Base-by-base conservation (phyloP, 768 basidiomycete genomes). In the Leccinum variicolor region DNA sequence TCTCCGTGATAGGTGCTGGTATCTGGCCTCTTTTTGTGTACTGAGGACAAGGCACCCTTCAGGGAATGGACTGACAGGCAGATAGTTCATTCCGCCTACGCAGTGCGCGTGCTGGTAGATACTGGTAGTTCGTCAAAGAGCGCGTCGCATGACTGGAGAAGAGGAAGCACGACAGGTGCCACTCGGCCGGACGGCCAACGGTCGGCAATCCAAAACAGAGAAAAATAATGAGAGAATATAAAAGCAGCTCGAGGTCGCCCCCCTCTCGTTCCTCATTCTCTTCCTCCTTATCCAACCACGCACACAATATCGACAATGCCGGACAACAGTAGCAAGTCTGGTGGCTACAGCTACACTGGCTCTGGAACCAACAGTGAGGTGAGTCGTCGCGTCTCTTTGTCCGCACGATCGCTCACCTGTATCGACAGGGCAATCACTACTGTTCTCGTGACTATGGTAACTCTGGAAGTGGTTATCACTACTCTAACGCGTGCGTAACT, bases 381-480 rank as follows among this genome's bases (percentile, higher is more conserved):
- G 53, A n/a, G 74, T 57, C n/a, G 73, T 56, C 47, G 4, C 2
- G 54, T 41, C 48, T 21, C 50, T 23, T 51, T n/a, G 19, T 4
- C 15, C 7, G 7, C 21, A 0, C 17, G 43, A 55, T 10, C 13
- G n/a, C 19, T 31, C n/a, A 8, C 28, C 19, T 17, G 17, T 7
- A 31, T 17, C 1, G 14, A 36, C 54, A 85, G 84, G 85, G 84
- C 2, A 87, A 86, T 64, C 82, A 84, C 63, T 85, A 81, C 63
- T 84, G 82, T 69, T 68, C 75, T 64, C 83, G 84, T 51, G 73
- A 80, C 63, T 77, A 77, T 41, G 77, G 76, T 28, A 64, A 59
- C 28, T 74, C 77, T 11, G 72, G 73, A 3, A 69, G 60, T 47
- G 77, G 81, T 1, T 87, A 86, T 57, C 85, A 86, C 61, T 87